These are phyloP conservation scores for Dendrocalamus sinicus DNA, from an alignment of 176 grass and related monocot genomes.

Conservation along the genomic window DNA sequence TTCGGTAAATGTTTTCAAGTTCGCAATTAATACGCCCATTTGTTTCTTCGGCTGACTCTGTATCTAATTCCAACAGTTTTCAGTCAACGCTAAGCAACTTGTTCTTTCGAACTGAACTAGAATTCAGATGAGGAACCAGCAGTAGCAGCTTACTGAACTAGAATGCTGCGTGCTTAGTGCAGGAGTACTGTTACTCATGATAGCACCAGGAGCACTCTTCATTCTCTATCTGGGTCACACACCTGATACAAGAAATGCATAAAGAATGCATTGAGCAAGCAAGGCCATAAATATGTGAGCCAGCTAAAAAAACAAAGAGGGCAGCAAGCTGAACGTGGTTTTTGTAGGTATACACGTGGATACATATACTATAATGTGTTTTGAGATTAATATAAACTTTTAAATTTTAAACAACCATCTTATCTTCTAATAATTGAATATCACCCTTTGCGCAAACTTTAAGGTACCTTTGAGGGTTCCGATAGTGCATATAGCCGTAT, in stretches of 20 bases:
- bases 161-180: constrained; percentile 8
- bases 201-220: constrained; percentile 3
- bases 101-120: not conserved
- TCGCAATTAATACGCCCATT: no score
- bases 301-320: not conserved
- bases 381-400: no score
- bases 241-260: constrained; percentile 28
- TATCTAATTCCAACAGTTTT: no score
- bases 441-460: no score
- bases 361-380: no score
- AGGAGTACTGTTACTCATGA: constrained; percentile 19
- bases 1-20: not conserved
- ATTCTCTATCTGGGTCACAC: not conserved
- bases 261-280: constrained; percentile 2
- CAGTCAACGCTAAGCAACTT: no score
- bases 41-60: no score
- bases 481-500: not conserved
- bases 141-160: constrained; percentile 21
- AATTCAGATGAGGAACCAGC: constrained; percentile 11
- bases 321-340: no score
- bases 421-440: no score
- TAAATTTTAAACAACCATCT: no score
- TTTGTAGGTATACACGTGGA: no score
- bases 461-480: no score
- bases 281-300: not conserved